These are phyloP conservation scores for Geotrichum fermentans DNA, from an alignment of 1,139 yeast genomes.

Conservation along the genomic window DNA sequence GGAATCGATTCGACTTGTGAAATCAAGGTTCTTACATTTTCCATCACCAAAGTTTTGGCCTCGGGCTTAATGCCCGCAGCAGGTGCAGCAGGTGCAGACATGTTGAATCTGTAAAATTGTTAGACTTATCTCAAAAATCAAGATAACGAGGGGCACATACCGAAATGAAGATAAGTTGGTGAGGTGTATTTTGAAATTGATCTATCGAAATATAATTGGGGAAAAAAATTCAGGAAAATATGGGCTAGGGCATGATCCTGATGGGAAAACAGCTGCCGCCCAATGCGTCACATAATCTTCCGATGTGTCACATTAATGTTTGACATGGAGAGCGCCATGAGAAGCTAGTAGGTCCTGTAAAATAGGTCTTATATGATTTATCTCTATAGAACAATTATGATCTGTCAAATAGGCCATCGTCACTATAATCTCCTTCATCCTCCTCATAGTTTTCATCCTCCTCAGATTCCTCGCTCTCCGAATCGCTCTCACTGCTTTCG, in stretches of 20 bases:
- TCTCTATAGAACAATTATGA: conserved; percentile 22
- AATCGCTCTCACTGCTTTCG: conserved; percentile 22
- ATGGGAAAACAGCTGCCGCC: too few relatives aligned
- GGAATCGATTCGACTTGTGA: background rate
- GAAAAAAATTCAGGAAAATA: too few relatives aligned
- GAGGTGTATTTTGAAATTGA: background rate
- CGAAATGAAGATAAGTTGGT: too few relatives aligned
- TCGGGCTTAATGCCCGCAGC: conserved; percentile 21
- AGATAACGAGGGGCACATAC: too few relatives aligned
- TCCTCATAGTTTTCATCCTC: conserved; percentile 35
- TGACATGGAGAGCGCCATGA: too few relatives aligned
- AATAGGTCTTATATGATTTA: too few relatives aligned
- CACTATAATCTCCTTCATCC: conserved; percentile 28
- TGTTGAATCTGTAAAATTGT: conserved; percentile 1
- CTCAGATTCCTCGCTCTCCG: conserved; percentile 37
- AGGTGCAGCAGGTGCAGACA: conserved; percentile 17
- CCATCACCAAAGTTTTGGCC: conserved; percentile 40
- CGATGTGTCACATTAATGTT: too few relatives aligned
- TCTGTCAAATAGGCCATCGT: conserved; percentile 47
- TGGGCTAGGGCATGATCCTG: too few relatives aligned
- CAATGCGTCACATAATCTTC: too few relatives aligned
- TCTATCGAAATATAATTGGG: too few relatives aligned
- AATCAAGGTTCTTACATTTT: conserved; percentile 42
- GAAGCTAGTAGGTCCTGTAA: too few relatives aligned
- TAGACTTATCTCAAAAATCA: too few relatives aligned